A percentile compares a stretch with the other conserved stretches of the same genome.
Evolutionary conservation across 331 rosid species (phyloP).

Genomic region (Malus hybrid): DNA sequence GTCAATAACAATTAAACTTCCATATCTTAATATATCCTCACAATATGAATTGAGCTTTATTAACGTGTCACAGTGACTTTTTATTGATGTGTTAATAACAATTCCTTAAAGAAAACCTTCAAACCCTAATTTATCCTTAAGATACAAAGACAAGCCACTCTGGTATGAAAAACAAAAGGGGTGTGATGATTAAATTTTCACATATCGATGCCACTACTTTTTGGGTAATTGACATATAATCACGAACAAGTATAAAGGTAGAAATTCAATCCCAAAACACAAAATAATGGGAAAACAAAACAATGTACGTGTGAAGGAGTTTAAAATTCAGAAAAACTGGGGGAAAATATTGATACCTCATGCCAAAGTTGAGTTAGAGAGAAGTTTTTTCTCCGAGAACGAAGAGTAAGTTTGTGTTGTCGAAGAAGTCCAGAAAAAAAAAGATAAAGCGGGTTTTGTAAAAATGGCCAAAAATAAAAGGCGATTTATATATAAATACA

Average conservation of each 20-base stretch:
- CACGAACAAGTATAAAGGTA: background rate
- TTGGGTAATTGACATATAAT: too few species aligned
- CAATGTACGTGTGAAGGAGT: background rate
- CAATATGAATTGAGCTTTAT: too few species aligned
- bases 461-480: background rate
- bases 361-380: constrained; percentile 3
- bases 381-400: background rate
- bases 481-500: background rate
- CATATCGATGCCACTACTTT: background rate
- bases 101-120: too few species aligned
- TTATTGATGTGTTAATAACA: too few species aligned
- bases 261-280: background rate
- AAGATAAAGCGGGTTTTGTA: background rate
- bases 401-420: background rate
- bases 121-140: too few species aligned
- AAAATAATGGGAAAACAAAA: background rate
- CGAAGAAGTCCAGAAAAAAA: background rate
- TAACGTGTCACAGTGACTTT: too few species aligned
- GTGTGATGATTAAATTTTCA: background rate
- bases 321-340: background rate
- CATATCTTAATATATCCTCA: too few species aligned
- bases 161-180: too few species aligned
- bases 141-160: too few species aligned
- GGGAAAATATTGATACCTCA: background rate
- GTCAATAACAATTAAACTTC: too few species aligned